Evolutionary conservation across 331 rosid genomes (phyloP), one percentile per base, ranked within the genome.

Genomic region (Pyrus hybrid): DNA sequence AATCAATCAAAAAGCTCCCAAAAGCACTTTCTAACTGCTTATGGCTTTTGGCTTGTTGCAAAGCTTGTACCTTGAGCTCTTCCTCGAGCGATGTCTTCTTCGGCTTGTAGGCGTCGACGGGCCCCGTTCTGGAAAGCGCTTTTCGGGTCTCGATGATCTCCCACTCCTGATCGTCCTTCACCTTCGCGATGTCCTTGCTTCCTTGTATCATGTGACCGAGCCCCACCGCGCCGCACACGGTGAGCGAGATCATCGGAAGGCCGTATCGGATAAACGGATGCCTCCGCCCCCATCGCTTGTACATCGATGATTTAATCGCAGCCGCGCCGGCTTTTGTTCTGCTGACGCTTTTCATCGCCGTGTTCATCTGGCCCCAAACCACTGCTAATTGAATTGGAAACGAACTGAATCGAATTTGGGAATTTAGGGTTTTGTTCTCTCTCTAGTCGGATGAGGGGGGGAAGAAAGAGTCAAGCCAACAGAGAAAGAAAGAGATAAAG

Each of bases 141-240:
- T 87, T 88, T 81, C 89, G 89, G 53, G 92, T 74, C 89, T 90
- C 98, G 61, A 77, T 86, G 23, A 91, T 90, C 84, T 93, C 92
- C 95, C 97, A 91, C 78, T 91, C 97, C 47, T 87, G 90, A 84
- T 93, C 98, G 76, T 91, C 98, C 70, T 87, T 90, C 79, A 90
- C 91, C 86, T 86, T 93, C 29, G 88, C 87, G 81, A 93, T 84
- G 79, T 93, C 97, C 84, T 93, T 93, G 85, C 91, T 85, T 78
- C 97, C 97, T 81, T 94, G 96, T 74, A 91, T 73, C 79, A 94
- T 96, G 80, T 88, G 97, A 58, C 87, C 97, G 62, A 94, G 96
- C 45, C 98, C 97, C 76, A 90, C 45, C 25, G 96, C 83, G 54
- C 98, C 98, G 70, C 92, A 54, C 65, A 90, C 95, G 7, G 95